Evolutionary conservation across 352 stramenopile genomes (phyloP), one percentile per base, ranked within the genome.

Genomic region (Phytophthora hibernalis): DNA sequence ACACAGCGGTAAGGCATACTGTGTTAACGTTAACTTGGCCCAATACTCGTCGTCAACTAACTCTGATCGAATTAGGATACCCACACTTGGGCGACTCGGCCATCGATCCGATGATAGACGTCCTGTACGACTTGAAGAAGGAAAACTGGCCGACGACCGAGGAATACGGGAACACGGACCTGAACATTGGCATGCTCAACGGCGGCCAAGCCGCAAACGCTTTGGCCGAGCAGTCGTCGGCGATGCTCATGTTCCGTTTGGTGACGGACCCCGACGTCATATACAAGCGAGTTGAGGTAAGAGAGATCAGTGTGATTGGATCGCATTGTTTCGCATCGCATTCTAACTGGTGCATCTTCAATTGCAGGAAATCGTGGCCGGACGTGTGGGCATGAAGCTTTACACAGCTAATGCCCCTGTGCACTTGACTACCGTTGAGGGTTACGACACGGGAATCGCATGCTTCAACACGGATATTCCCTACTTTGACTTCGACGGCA

Each of bases 381-480:
- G 57, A 9, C 79, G 85, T 24, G 82, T 87, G 18, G 77, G 80
- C 8, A 82, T 91, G 38, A 80, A 96, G 68, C 72, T 96, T 21
- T 96, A 96, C 70, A 92, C 87, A n/a, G 79, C 83, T 8, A 97
- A 96, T 47, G 70, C 83, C 7, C 89, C 86, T 0, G 87, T 96
- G 7, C 83, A 89, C 22, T 70, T 97, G 37, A 89, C 85, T 22
- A 85, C 91, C 8, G 72, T 96, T 4, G 82, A 91, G 33, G 89
- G 87, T n/a, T 97, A 95, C 61, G 83, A 93, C 28, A 94, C 83
- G 22, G 86, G 91, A 28, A 72, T 97, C 15, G 89, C 89, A 6
- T 93, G 82, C 28, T 97, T 95, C 72, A 97, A 96, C 65, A 96
- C 89, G 0, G 89, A 96, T 35, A 89, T 97, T n/a, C 85, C 87